These are phyloP conservation scores for Acer saccharum DNA, from an alignment of 345 rosid genomes.

Conservation along the genomic window DNA sequence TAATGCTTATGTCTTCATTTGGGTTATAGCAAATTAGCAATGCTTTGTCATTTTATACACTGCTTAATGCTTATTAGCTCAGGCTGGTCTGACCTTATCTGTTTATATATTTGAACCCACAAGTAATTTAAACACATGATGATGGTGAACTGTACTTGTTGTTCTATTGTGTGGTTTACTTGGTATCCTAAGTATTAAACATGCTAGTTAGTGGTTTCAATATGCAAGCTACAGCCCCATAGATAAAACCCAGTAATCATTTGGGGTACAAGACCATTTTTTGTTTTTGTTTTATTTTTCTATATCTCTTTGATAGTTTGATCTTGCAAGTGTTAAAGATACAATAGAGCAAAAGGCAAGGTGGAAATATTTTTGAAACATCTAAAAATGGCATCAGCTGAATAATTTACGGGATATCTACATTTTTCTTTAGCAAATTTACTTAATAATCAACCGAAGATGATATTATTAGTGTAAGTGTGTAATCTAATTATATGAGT, in stretches of 20 bases:
- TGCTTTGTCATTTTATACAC: neutral
- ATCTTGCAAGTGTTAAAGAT: neutral
- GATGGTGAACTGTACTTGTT: neutral
- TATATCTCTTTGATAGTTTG: neutral
- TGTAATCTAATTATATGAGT: neutral
- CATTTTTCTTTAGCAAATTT: neutral
- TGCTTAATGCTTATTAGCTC: neutral
- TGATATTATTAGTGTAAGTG: neutral
- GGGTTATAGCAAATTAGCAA: too few species aligned
- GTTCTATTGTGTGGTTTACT: too few species aligned
- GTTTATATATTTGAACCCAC: neutral
- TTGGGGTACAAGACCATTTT: too few species aligned
- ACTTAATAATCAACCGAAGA: neutral
- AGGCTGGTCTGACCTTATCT: neutral
- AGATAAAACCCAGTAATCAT: neutral
- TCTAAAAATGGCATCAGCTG: neutral
- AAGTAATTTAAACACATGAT: neutral
- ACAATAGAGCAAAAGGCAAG: neutral
- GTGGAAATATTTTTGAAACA: too few species aligned
- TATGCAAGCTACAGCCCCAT: neutral
- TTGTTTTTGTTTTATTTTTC: neutral
- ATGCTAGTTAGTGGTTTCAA: neutral
- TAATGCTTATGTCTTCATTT: constrained; percentile 5
- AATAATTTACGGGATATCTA: neutral
- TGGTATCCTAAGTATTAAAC: neutral